These are phyloP conservation scores for Trichomonascaceae sp. DNA, from an alignment of 1,139 yeast species.

Conservation along the genomic window DNA sequence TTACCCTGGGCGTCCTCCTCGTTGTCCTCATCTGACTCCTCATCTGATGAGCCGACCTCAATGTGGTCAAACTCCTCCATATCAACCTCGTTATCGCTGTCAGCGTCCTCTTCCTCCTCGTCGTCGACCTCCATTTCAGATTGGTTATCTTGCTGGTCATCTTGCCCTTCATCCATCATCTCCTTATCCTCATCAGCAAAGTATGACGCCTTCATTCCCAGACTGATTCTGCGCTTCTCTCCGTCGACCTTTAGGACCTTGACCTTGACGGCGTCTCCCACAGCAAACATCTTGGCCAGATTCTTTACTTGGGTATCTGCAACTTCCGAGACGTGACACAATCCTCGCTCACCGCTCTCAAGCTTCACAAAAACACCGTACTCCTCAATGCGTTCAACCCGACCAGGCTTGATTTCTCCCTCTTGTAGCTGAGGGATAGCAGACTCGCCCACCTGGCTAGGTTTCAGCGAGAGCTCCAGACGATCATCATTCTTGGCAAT, in stretches of 20 bases:
- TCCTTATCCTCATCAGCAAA: constrained; percentile 33
- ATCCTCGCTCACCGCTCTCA: constrained; percentile 63
- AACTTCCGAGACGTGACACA: constrained; percentile 78
- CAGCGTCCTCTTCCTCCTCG: constrained; percentile 15
- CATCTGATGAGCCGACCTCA: constrained; percentile 14
- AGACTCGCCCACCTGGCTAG: constrained; percentile 43
- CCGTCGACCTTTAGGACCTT: constrained; percentile 52
- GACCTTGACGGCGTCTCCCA: constrained; percentile 83
- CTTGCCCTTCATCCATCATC: constrained; percentile 6
- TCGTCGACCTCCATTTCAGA: constrained; percentile 22
- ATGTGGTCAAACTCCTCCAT: constrained; percentile 7
- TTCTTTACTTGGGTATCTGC: constrained; percentile 55
- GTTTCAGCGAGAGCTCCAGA: constrained; percentile 68
- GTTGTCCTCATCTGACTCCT: constrained; percentile 7
- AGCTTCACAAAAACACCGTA: constrained; percentile 84
- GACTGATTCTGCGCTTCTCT: constrained; percentile 60
- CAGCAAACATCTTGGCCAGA: constrained; percentile 50
- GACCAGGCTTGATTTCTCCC: constrained; percentile 68
- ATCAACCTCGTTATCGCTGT: constrained; percentile 20
- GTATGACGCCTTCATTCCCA: constrained; percentile 92
- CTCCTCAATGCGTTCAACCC: constrained; percentile 59
- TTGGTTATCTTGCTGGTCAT: constrained; percentile 12
- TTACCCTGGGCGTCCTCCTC: constrained; percentile 9
- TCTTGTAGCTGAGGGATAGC: constrained; percentile 47
- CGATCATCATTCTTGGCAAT: constrained; percentile 45